Evolutionary conservation across 208 protist genomes (phyloP), one percentile per base, ranked within the genome.

Genomic region (Crithidia mellificae): DNA sequence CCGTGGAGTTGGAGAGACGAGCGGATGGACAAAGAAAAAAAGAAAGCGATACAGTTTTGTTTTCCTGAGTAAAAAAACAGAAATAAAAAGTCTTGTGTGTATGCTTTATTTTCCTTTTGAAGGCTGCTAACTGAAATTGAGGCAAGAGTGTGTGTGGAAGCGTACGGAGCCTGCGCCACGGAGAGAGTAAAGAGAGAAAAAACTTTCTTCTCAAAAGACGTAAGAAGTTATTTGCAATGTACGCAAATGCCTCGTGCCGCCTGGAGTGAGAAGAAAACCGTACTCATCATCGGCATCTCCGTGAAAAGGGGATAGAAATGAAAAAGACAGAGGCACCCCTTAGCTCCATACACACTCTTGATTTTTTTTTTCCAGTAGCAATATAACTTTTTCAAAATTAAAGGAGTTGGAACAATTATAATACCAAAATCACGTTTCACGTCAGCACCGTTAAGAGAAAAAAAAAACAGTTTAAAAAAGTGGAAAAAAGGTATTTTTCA

Each of bases 71-170:
- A 5, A 53, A 53, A 53, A 7, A 53, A 12, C 6, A 15, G 12
- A 41, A 41, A 41, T 15, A 12, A 41, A 15, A 53, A 30, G 15
- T 5, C 4, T 15, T 15, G 7, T n/a, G 47, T 53, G 47, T 53
- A 53, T 36, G 50, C 50, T 54, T 54, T 32, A n/a, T n/a, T 30
- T 32, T 54, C 27, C 27, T 34, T 54, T 54, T 54, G 22, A 34
- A 54, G 25, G 0, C 8, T 32, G 7, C 4, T 34, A 54, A 6
- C 8, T 25, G 12, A 34, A 9, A 32, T 1, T 19, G 4, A n/a
- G 30, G 15, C 7, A 6, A 63, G 15, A 51, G 20, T 7, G 7
- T 6, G 19, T 36, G 32, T n/a, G 15, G 38, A 38, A 17, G 41
- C 22, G 57, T 36, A 51, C 14, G n/a, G n/a, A n/a, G n/a, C n/a